These are phyloP conservation scores for Nosema bombycis DNA, from an alignment of 371 early-diverging fungal species.

Conservation along the genomic window DNA sequence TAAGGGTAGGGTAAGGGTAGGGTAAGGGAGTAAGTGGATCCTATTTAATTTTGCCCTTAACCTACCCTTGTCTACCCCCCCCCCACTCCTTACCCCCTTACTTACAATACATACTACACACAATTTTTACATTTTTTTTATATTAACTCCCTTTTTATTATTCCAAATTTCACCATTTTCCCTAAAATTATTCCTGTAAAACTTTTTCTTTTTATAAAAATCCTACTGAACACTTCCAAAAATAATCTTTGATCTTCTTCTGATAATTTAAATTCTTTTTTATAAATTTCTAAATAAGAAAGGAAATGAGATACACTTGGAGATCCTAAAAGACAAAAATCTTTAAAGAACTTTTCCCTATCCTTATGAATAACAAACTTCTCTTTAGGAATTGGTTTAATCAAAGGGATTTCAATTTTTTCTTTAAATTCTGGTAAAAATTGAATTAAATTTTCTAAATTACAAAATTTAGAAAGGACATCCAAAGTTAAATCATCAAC, in stretches of 20 bases:
- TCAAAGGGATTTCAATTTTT: background rate
- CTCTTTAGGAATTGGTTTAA: constrained; percentile 5
- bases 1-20: too few relatives aligned
- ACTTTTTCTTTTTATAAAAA: constrained; percentile 13
- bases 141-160: constrained; percentile 20
- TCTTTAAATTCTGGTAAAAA: constrained; percentile 4
- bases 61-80: too few relatives aligned
- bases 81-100: too few relatives aligned
- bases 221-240: constrained; percentile 25
- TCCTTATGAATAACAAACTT: constrained; percentile 9
- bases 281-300: constrained; percentile 49
- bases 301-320: constrained; percentile 53
- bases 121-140: constrained; percentile 1
- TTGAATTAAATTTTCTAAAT: background rate
- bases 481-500: background rate
- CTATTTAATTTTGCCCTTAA: too few relatives aligned
- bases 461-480: background rate
- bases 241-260: constrained; percentile 38
- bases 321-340: constrained; percentile 37
- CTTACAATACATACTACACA: too few relatives aligned
- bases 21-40: too few relatives aligned
- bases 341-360: constrained; percentile 20
- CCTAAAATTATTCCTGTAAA: constrained; percentile 38
- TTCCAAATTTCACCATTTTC: constrained; percentile 41
- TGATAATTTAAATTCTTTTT: constrained; percentile 32